phyloP scores from a whole-genome alignment of 2,329 filamentous ascomycete genomes.

The Trichoderma lentiforme region DNA sequence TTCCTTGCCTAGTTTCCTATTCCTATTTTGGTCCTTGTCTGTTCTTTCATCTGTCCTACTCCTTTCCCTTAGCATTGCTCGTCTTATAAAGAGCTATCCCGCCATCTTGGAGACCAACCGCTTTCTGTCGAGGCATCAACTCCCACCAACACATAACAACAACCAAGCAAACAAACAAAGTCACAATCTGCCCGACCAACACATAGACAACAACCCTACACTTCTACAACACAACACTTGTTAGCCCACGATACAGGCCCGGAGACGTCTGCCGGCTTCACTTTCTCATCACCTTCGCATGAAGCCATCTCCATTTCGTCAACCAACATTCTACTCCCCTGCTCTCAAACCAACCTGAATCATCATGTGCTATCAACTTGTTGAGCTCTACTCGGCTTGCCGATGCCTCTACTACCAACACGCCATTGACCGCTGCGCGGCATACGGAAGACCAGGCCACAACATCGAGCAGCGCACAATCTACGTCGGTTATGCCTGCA shows the following conservation, averaged over 20 bases:
- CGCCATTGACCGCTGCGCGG: slow-evolving; percentile 75
- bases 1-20: slow-evolving; percentile 17
- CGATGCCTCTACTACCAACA: slow-evolving; percentile 86
- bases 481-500: slow-evolving; percentile 77
- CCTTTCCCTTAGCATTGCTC: background rate
- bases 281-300: background rate
- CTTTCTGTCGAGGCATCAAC: slow-evolving; percentile 7
- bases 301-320: background rate
- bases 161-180: background rate
- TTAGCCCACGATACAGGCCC: slow-evolving; percentile 12
- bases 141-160: background rate
- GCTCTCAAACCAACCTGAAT: slow-evolving; percentile 16
- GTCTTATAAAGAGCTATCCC: slow-evolving; percentile 17
- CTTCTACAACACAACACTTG: background rate
- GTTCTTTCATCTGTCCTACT: slow-evolving; percentile 14
- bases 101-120: background rate
- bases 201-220: background rate
- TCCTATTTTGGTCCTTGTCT: slow-evolving; percentile 9
- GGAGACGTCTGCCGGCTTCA: background rate
- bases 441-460: slow-evolving; percentile 72
- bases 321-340: background rate
- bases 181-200: background rate
- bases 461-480: slow-evolving; percentile 70
- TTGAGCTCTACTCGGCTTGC: slow-evolving; percentile 84
- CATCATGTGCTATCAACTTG: slow-evolving; percentile 81